Evolutionary conservation across 257 asterid species (phyloP).

Genomic region (Nicotiana otophora): DNA sequence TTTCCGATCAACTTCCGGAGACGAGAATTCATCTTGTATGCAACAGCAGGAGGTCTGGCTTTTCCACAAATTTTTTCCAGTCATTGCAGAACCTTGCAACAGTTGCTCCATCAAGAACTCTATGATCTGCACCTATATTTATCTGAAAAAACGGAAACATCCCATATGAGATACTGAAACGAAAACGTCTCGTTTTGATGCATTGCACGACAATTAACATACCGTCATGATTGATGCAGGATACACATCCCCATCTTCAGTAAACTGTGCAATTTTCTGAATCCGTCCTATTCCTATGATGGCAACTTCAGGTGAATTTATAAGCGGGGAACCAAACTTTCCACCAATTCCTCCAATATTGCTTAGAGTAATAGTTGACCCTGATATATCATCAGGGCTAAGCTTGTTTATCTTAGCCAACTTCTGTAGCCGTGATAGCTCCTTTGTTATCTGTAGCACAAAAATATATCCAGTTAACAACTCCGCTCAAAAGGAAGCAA

Average conservation of each 20-base stretch:
- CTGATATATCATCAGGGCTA: conserved; percentile 65
- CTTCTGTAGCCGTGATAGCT: conserved; percentile 56
- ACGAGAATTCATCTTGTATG: conserved; percentile 47
- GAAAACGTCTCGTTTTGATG: not conserved
- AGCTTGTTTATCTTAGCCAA: conserved; percentile 82
- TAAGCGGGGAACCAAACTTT: conserved; percentile 84
- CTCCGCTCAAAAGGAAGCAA: not conserved
- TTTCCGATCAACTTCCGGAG: not conserved
- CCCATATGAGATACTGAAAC: not conserved
- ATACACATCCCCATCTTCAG: conserved; percentile 51
- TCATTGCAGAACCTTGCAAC: conserved; percentile 90
- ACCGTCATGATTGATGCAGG: conserved; percentile 78
- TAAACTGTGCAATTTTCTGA: conserved; percentile 63
- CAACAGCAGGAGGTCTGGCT: conserved; percentile 82
- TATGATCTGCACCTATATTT: conserved; percentile 80
- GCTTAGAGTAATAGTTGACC: conserved; percentile 85
- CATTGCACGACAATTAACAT: conserved; percentile 17
- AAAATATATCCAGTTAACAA: not conserved
- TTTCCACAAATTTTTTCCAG: conserved; percentile 76
- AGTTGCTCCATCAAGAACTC: conserved; percentile 92
- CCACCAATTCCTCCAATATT: conserved; percentile 97
- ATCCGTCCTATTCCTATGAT: conserved; percentile 90
- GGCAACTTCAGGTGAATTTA: conserved; percentile 80
- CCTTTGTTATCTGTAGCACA: conserved; percentile 61
- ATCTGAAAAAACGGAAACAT: conserved; percentile 35